Evolutionary conservation across 805 yeast genomes (phyloP), one percentile per base, ranked within the genome.

Genomic region (Candida rishiriensis): DNA sequence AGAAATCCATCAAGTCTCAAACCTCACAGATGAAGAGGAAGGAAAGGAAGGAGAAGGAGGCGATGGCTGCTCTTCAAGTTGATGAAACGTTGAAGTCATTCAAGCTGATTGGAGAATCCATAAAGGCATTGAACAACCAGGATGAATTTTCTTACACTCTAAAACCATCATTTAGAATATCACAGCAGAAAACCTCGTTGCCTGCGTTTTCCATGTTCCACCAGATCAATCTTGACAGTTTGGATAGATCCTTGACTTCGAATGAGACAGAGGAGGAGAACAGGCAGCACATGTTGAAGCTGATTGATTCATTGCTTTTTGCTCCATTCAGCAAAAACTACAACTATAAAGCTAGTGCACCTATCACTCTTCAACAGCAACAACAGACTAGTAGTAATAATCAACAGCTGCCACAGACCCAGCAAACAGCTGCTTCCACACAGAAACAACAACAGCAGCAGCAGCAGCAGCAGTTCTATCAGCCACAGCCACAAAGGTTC

Each of bases 251-350:
- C 1, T 40, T 54, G 41, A 35, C 40, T 14, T 32, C 44, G 16
- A 41, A 39, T 29, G 33, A 39, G 15, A 21, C 26, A 21, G 26
- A 21, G 7, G 54, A 51, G 15, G 55, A 54, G 30, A 51, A 48
- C 33, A 60, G 44, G 38, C 51, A 47, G 14, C 60, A 54, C 39
- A 50, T 63, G 52, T 37, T 50, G 37, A 51, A 50, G 21, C 41
- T 63, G 34, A 56, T 62, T 29, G 68, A 65, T n/a, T 55, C 66
- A 16, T 39, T 64, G 21, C 46, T 64, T 33, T 65, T 56, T 42
- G 52, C 58, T n/a, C 67, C 68, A 12, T 61, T 56, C 41, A 53
- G 60, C 34, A 63, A 62, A 43, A 63, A 59, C 30, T 63, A 63
- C 51, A 56, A 53, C 38, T 58, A 50, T 48, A 59, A 51, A 36